Conservation (phyloP, 805 yeast species). For the Kodamaea neixiangensis region DNA sequence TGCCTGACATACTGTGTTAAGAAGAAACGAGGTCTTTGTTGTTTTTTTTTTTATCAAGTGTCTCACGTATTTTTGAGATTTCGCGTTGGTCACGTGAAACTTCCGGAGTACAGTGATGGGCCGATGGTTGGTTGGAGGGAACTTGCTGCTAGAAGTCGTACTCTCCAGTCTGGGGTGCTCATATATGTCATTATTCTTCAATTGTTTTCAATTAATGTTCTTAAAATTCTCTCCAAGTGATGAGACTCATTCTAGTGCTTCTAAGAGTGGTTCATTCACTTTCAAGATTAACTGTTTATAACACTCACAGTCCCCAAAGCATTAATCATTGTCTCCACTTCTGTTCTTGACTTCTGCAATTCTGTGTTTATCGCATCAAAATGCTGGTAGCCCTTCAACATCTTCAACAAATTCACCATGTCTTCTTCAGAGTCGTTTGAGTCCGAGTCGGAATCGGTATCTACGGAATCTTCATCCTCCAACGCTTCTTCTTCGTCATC, state of each 20-base stretch:
- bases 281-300: slow-evolving; percentile 29
- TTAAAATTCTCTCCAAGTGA: neutral
- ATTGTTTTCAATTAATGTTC: too few relatives aligned
- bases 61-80: slow-evolving; percentile 1
- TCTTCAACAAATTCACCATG: slow-evolving; percentile 40
- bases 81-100: slow-evolving; percentile 8
- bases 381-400: slow-evolving; percentile 53
- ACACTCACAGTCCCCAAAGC: slow-evolving; percentile 37
- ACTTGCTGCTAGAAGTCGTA: too few relatives aligned
- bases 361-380: slow-evolving; percentile 74
- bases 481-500: slow-evolving; percentile 8
- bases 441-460: slow-evolving; percentile 4
- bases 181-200: too few relatives aligned
- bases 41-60: slow-evolving; percentile 3
- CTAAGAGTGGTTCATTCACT: too few relatives aligned
- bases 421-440: slow-evolving; percentile 27
- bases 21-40: slow-evolving; percentile 8
- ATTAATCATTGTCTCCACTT: slow-evolving; percentile 51
- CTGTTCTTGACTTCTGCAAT: slow-evolving; percentile 54
- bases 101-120: too few relatives aligned
- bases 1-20: slow-evolving; percentile 60
- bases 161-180: too few relatives aligned
- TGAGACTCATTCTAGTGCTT: too few relatives aligned
- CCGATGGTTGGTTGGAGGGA: too few relatives aligned
- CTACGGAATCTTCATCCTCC: slow-evolving; percentile 18